Evolutionary conservation across 352 stramenopile species (phyloP), one percentile per base, ranked within the genome.

Genomic region (Thraustotheca clavata): DNA sequence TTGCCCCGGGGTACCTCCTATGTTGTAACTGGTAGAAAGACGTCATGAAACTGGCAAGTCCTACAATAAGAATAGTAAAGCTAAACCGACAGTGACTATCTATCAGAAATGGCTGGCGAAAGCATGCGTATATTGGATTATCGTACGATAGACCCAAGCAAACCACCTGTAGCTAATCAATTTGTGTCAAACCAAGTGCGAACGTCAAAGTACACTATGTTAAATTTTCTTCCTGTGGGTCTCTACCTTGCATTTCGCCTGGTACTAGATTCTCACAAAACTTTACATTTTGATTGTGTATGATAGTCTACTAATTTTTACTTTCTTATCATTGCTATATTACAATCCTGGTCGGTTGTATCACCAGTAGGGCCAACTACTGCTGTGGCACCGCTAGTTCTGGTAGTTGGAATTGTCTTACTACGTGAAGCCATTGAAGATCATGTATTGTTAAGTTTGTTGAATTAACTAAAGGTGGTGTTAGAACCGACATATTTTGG

Each of bases 201-300:
- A 24, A 97, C 91, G 29, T 92, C 85, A 74, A 98, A 97, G 78
- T 99, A 98, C 75, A 97, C 93, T 16, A 11, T 94, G 3, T 52
- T 97, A 31, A 98, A 89, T 39, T 99, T 99, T 68, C 67, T 99
- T 33, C 94, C 96, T 40, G 86, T 97, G 77, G 94, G 89, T 34
- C 84, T 98, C 48, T 87, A 50, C 55, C 38, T 63, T 14, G 55
- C 55, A 18, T 63, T 63, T 63, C 55, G 55, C 16, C 36, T 63
- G 6, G 55, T 63, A 63, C 20, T 22, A 22, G 27, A 22, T 48
- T 36, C 29, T 38, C 16, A 35, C 11, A n/a, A 52, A 35, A n/a
- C 46, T 11, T 35, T 29, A 22, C 33, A 14, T 52, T 8, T 52
- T 54, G 1, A 29, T 14, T 29, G 27, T 16, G 40, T 54, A 14